Percentiles rank a stretch among this genome's conserved stretches.
Conservation (phyloP, 257 asterid genomes). For the Solanum megistacrolobum region DNA sequence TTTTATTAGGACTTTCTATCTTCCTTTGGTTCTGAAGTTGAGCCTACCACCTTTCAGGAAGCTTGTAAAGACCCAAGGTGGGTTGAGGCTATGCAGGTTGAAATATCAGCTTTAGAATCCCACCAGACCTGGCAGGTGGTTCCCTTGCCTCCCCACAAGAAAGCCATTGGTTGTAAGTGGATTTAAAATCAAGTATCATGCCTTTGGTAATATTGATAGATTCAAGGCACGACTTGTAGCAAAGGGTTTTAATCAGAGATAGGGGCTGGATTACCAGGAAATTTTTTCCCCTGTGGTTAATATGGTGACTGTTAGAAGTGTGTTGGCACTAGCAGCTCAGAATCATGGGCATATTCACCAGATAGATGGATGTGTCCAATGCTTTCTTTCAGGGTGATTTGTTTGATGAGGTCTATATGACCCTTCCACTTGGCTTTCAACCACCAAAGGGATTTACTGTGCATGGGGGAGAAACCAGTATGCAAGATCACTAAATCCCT, state of each 20-base stretch:
- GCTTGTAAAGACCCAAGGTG: neutral
- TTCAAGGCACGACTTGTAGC: neutral
- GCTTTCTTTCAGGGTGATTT: neutral
- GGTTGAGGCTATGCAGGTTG: too few relatives aligned
- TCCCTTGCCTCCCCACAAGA: too few relatives aligned
- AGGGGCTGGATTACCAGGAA: neutral
- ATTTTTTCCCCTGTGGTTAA: neutral
- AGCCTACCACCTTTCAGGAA: neutral
- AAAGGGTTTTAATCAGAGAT: too few relatives aligned
- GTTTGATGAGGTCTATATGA: neutral
- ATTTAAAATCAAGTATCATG: too few relatives aligned
- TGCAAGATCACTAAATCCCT: neutral
- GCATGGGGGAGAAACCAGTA: neutral
- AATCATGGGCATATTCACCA: too few relatives aligned
- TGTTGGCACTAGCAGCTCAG: too few relatives aligned
- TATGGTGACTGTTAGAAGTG: neutral
- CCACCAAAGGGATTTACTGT: neutral
- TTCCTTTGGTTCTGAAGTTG: neutral
- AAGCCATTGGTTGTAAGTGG: too few relatives aligned
- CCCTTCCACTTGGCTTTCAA: neutral
- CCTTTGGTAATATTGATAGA: too few relatives aligned
- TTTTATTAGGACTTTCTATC: neutral
- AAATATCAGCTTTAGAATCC: too few relatives aligned
- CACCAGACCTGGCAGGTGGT: too few relatives aligned
- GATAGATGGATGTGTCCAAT: neutral